These are phyloP conservation scores for Botryotinia convoluta DNA, from an alignment of 2,329 filamentous ascomycete species.

Conservation along the genomic window DNA sequence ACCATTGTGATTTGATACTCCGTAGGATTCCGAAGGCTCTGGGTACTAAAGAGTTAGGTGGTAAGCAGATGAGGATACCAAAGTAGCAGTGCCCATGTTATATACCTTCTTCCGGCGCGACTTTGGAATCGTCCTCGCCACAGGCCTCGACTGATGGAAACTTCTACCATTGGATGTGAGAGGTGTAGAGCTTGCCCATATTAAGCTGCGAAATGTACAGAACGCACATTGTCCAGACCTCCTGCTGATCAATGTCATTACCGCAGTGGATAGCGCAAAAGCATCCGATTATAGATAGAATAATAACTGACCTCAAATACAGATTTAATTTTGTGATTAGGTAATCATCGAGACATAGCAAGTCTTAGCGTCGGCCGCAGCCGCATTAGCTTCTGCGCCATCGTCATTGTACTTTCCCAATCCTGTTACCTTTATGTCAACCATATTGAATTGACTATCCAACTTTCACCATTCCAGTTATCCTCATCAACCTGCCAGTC, in stretches of 20 bases:
- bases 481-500: neutral
- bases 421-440: neutral
- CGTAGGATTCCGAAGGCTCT: neutral
- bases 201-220: conserved; percentile 40
- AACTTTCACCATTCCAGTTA: neutral
- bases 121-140: neutral
- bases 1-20: neutral
- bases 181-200: conserved; percentile 33
- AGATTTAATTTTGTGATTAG: conserved; percentile 1
- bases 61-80: conserved; percentile 3
- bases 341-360: neutral
- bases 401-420: conserved; percentile 9
- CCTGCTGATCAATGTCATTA: conserved; percentile 43
- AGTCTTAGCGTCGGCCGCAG: conserved; percentile 7
- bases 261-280: conserved; percentile 18
- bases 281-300: neutral
- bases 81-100: neutral
- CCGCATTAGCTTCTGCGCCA: neutral
- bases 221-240: conserved; percentile 43
- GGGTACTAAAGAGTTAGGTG: neutral
- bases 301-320: neutral
- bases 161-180: neutral
- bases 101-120: neutral
- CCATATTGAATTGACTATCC: neutral
- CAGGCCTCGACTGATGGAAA: conserved; percentile 18